Conservation (phyloP, 352 stramenopile genomes). For the Peronospora belbahrii region DNA sequence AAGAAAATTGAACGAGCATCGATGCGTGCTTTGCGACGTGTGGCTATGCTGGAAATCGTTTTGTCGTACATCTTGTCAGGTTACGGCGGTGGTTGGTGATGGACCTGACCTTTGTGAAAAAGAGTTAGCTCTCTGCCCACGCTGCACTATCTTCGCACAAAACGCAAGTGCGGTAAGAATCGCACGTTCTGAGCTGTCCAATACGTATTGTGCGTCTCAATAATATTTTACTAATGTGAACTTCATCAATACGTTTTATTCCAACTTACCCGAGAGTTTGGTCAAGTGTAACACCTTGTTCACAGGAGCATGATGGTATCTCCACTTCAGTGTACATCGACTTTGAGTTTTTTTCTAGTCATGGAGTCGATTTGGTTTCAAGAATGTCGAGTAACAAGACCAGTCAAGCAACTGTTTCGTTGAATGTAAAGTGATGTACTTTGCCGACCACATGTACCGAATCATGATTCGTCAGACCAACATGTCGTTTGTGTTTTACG, state of each 20-base stretch:
- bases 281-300: no score
- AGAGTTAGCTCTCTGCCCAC: slow-evolving; percentile 7
- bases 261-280: no score
- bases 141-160: slow-evolving; percentile 10
- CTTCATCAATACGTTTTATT: neutral
- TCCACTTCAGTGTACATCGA: no score
- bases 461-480: no score
- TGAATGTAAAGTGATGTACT: no score
- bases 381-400: no score
- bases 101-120: slow-evolving; percentile 8
- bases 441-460: no score
- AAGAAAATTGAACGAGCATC: slow-evolving; percentile 3
- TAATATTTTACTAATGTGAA: neutral
- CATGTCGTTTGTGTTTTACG: neutral
- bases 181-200: slow-evolving; percentile 11
- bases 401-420: no score
- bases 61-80: slow-evolving; percentile 14
- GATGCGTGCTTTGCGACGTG: slow-evolving; percentile 13
- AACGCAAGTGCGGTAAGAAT: slow-evolving; percentile 9
- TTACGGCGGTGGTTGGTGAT: slow-evolving; percentile 8
- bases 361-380: no score
- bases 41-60: slow-evolving; percentile 21
- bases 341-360: no score
- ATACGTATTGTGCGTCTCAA: neutral
- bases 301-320: no score